Base-by-base conservation (phyloP, 129 eudicot species). In the Helianthus tuberosus region DNA sequence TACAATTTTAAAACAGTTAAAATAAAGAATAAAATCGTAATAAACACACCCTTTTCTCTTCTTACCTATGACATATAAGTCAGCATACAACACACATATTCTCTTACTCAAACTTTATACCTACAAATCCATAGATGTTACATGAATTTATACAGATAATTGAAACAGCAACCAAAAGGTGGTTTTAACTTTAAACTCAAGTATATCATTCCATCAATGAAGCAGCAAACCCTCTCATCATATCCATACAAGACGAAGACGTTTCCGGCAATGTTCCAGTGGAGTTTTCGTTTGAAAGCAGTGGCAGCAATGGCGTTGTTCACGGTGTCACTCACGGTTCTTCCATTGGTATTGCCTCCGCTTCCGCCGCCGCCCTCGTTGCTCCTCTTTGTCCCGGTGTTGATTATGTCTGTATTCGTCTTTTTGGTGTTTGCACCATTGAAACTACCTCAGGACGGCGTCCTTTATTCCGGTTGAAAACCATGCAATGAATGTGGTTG, bases 331-430 rank as follows among this genome's bases (percentile, higher is more conserved):
- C 49, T 78, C 50, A 50, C 54, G 5, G 48, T 78, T 62, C 82
- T 78, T 51, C 82, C 82, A 36, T 43, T 78, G 72, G 60, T 71
- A 4, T 41, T 78, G 77, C 77, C 82, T 17, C 77, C 82, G 4
- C 77, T 71, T 39, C 82, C 82, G 29, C 82, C 82, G 13, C 82
- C 82, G 53, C 82, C 82, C 13, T 20, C 60, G 77, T 16, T 63
- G 77, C 77, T 78, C 58, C 82, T 78, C 35, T 44, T 78, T 12
- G 50, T 78, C 1, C 82, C 82, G 51, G 82, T 78, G 77, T 8
- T 71, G 59, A 71, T 78, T 16, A 71, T 78, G 82, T 44, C 58
- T 1, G 72, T 78, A 11, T 72, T 78, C 3, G 49, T 71, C 43
- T 7, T 41, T 9, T 53, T 71, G 49, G 77, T 71, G 6, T 77